These are phyloP conservation scores for Penstemon eatonii DNA, from an alignment of 257 asterid species.

Conservation along the genomic window DNA sequence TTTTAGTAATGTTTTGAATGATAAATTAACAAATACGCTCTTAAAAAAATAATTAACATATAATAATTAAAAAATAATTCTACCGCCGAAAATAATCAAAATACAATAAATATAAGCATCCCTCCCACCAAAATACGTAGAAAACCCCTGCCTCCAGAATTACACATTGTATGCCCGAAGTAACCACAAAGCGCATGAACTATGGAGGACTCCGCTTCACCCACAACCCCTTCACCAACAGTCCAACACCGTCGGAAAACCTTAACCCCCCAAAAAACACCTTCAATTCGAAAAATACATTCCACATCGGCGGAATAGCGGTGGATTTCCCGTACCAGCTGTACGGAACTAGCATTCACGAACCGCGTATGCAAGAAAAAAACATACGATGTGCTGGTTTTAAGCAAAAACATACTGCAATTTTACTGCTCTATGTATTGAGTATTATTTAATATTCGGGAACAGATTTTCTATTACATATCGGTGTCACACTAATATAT, in stretches of 20 bases:
- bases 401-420: too few species aligned
- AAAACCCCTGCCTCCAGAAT: not conserved
- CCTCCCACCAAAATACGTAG: not conserved
- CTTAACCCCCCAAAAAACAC: slow-evolving; percentile 27
- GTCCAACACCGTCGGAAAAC: not conserved
- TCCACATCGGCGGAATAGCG: slow-evolving; percentile 79
- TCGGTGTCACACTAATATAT: too few species aligned
- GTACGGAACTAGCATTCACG: slow-evolving; percentile 90
- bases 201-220: slow-evolving; percentile 23
- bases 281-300: slow-evolving; percentile 35
- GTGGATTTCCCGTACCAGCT: slow-evolving; percentile 94
- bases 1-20: too few species aligned
- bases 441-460: too few species aligned
- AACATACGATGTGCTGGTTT: too few species aligned
- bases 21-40: too few species aligned
- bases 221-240: slow-evolving; percentile 24
- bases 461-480: too few species aligned
- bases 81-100: too few species aligned
- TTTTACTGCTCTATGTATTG: too few species aligned
- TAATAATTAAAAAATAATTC: too few species aligned
- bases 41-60: too few species aligned
- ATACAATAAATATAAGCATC: not conserved
- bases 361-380: too few species aligned
- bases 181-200: not conserved
- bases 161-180: not conserved